A percentile compares a stretch with the other conserved stretches of the same genome.
phyloP scores from a whole-genome alignment of 176 grass and related monocot genomes.

The Avena insularis region DNA sequence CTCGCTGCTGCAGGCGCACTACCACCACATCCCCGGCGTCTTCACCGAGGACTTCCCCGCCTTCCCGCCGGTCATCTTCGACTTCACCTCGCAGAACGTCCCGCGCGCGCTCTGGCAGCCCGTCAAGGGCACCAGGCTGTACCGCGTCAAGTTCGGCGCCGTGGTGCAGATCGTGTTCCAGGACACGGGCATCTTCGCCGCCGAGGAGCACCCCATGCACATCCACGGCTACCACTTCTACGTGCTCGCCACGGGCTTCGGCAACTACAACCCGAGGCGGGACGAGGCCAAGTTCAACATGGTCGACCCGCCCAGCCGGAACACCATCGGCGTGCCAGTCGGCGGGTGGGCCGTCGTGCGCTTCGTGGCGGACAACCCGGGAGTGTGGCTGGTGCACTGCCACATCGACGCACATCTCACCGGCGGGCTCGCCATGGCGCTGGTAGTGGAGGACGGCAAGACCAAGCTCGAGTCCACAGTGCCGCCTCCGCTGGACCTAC shows the following conservation, averaged over 20 bases:
- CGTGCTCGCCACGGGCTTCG: conserved; percentile 84
- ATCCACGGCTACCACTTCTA: conserved; percentile 94
- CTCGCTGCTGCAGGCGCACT: conserved; percentile 69
- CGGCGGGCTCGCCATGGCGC: conserved; percentile 78
- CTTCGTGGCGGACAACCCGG: conserved; percentile 84
- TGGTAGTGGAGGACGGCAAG: conserved; percentile 87
- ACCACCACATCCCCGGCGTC: conserved; percentile 66
- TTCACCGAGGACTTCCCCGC: conserved; percentile 84
- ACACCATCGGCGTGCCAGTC: conserved; percentile 90
- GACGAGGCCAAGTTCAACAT: conserved; percentile 83
- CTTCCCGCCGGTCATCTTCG: conserved; percentile 66
- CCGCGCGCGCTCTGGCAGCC: conserved; percentile 75
- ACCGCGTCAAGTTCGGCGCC: conserved; percentile 66
- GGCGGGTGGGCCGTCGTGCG: conserved; percentile 89
- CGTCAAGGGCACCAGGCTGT: conserved; percentile 57
- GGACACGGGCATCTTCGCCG: conserved; percentile 74
- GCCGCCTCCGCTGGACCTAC: conserved; percentile 77
- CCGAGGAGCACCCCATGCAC: conserved; percentile 94
- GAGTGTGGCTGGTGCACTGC: conserved; percentile 95
- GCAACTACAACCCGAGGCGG: conserved; percentile 66
- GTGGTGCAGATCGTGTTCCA: conserved; percentile 86
- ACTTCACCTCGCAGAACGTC: conserved; percentile 76
- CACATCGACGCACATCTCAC: conserved; percentile 79
- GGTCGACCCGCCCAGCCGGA: conserved; percentile 78
- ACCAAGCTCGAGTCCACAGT: conserved; percentile 53